phyloP scores from a whole-genome alignment of 2,329 filamentous ascomycete species.

The Colletotrichum melonis region DNA sequence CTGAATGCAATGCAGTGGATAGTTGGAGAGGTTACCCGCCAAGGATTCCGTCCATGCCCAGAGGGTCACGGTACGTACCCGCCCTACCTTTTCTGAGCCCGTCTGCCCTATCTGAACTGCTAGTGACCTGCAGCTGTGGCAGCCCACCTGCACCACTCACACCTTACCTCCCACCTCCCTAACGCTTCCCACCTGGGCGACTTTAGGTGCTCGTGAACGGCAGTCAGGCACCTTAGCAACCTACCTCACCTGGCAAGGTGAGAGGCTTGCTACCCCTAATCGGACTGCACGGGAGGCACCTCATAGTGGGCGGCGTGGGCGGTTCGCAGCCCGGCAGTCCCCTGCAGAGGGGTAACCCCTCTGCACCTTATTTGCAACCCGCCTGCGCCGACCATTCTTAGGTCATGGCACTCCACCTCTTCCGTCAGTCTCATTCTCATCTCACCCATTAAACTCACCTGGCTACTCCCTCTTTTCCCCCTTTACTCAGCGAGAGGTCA shows the following conservation, averaged over 20 bases:
- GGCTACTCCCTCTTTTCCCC: neutral
- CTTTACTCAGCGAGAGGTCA: neutral
- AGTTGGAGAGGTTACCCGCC: constrained; percentile 35
- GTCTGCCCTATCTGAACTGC: constrained; percentile 4
- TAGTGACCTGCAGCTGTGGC: constrained; percentile 4
- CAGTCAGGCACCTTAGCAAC: neutral
- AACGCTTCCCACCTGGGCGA: neutral
- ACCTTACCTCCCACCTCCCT: neutral
- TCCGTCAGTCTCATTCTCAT: constrained; percentile 7
- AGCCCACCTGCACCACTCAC: neutral
- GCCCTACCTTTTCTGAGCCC: neutral
- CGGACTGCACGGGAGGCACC: neutral
- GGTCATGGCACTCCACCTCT: neutral
- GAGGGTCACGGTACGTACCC: constrained; percentile 32
- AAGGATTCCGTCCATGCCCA: constrained; percentile 9
- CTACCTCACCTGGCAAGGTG: neutral
- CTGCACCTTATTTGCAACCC: constrained; percentile 33
- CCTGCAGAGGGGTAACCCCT: constrained; percentile 28
- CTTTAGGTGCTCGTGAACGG: too few species aligned
- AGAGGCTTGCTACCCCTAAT: neutral
- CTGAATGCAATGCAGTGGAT: constrained; percentile 34
- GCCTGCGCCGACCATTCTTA: constrained; percentile 9
- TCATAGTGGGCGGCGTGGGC: constrained; percentile 13
- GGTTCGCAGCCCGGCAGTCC: constrained; percentile 16
- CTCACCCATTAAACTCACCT: neutral